Evolutionary conservation across 2,329 filamentous ascomycete genomes (phyloP), one percentile per base, ranked within the genome.

Genomic region (Calonectria multiphialidica): DNA sequence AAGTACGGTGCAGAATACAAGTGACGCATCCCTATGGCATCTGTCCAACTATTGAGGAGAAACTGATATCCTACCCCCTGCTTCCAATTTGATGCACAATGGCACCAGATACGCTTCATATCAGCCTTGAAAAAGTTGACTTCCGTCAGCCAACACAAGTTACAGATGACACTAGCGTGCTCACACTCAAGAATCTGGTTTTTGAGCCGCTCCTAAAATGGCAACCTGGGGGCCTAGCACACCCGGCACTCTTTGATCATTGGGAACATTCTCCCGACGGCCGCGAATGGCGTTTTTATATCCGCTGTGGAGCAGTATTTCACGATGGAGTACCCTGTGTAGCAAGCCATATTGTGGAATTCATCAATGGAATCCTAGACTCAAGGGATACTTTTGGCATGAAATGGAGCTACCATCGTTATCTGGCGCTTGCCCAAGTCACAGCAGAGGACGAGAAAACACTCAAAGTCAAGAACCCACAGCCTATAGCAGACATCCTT

Each of bases 371-470:
- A 4, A 64, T 64, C 18, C 30, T 64, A 13, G 30, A 49, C 30
- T 64, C 61, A 15, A 47, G 61, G 42, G 61, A 64, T n/a, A 64
- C 61, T 2, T 64, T 64, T 49, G 61, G 61, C 18, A 64, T 64
- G 61, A 64, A 45, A 28, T 64, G 61, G 61, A 64, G 44, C 15
- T 64, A 64, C 15, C 42, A 64, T 49, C 61, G 61, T 21, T 64
- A 64, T 23, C 42, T 64, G 7, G 61, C 61, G 18, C 42, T 33
- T 3, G 28, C 61, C 2, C 33, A 49, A 23, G 44, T 64, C n/a
- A 64, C 44, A 15, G 61, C 44, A 5, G 28, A 35, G 18, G 21
- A 64, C 30, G 61, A 49, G 12, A 40, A 33, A 23, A 64, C 61
- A n/a, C 40, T 64, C 12, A 64, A 25, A 10, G 44, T 49, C 30